Evolutionary conservation across 2,329 filamentous ascomycete species (phyloP).

Genomic region (Nothophoma quercina): DNA sequence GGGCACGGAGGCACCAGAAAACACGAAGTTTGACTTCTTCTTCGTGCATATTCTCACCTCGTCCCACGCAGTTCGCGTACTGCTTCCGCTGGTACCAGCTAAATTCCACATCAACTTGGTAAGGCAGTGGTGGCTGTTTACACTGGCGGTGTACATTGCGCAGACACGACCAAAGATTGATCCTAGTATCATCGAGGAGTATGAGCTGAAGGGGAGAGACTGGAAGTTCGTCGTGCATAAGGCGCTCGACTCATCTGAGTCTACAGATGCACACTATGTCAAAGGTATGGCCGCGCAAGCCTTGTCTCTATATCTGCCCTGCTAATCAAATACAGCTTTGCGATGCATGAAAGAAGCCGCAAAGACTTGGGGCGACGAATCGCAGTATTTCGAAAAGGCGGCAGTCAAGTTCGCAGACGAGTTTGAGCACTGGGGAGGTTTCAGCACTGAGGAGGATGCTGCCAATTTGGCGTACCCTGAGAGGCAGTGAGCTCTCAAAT

Average conservation of each 20-base stretch:
- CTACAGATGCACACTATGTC: constrained; percentile 82
- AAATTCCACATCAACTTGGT: constrained; percentile 77
- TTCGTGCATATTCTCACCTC: constrained; percentile 82
- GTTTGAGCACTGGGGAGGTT: constrained; percentile 72
- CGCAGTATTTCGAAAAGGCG: constrained; percentile 70
- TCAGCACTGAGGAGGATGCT: constrained; percentile 43
- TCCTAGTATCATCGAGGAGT: constrained; percentile 64
- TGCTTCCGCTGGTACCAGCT: constrained; percentile 78
- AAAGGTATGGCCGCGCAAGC: constrained; percentile 64
- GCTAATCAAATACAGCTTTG: constrained; percentile 58
- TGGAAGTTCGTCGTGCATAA: constrained; percentile 81
- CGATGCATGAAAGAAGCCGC: constrained; percentile 78
- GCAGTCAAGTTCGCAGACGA: constrained; percentile 77
- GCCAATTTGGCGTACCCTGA: constrained; percentile 35
- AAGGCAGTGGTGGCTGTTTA: constrained; percentile 88
- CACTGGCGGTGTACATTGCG: constrained; percentile 77
- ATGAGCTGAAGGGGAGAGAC: constrained; percentile 68
- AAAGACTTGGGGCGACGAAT: constrained; percentile 75
- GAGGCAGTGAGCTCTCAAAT: constrained; percentile 15
- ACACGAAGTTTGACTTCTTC: constrained; percentile 78
- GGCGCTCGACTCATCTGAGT: constrained; percentile 72
- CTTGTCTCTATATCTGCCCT: neutral
- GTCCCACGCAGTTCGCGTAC: constrained; percentile 85
- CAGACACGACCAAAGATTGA: constrained; percentile 77
- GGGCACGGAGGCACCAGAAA: constrained; percentile 51